Evolutionary conservation across 169 alveolate species (phyloP).

Genomic region (Babesia ovata): DNA sequence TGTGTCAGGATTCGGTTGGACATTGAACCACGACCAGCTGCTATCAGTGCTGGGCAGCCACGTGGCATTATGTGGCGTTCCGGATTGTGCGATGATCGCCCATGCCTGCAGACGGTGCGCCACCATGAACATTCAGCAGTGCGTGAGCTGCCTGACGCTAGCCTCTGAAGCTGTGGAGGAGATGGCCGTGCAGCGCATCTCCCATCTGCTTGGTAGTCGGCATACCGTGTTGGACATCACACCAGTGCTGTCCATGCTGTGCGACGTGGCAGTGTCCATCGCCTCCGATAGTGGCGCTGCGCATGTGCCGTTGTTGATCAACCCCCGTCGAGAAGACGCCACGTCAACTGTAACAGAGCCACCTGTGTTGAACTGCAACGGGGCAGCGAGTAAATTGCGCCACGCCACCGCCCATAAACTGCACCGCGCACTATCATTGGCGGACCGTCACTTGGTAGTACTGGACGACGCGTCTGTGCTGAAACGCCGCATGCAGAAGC

Average conservation of each 20-base stretch:
- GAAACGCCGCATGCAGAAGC: conserved; percentile 3
- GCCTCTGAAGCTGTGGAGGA: not conserved
- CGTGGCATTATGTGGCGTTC: not conserved
- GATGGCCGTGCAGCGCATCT: not conserved
- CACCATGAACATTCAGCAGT: conserved; percentile 12
- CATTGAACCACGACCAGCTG: conserved; percentile 23
- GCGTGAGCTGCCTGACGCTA: conserved; percentile 1
- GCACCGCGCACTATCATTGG: not conserved
- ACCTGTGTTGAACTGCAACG: too few species aligned
- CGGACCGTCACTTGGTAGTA: conserved; percentile 11
- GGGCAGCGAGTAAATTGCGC: too few species aligned
- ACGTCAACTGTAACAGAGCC: too few species aligned
- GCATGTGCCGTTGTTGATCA: too few species aligned
- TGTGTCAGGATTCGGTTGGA: too few species aligned
- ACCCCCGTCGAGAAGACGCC: too few species aligned
- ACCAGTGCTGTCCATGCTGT: not conserved
- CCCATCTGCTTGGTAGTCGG: not conserved
- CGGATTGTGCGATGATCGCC: not conserved
- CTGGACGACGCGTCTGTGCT: conserved; percentile 4
- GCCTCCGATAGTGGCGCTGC: not conserved
- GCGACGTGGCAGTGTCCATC: not conserved
- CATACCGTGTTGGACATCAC: conserved; percentile 11
- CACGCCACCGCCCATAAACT: too few species aligned
- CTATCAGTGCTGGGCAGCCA: conserved; percentile 12
- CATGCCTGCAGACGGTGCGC: not conserved